These are phyloP conservation scores for Castanospermum australe DNA, from an alignment of 306 rosid genomes.

Conservation along the genomic window DNA sequence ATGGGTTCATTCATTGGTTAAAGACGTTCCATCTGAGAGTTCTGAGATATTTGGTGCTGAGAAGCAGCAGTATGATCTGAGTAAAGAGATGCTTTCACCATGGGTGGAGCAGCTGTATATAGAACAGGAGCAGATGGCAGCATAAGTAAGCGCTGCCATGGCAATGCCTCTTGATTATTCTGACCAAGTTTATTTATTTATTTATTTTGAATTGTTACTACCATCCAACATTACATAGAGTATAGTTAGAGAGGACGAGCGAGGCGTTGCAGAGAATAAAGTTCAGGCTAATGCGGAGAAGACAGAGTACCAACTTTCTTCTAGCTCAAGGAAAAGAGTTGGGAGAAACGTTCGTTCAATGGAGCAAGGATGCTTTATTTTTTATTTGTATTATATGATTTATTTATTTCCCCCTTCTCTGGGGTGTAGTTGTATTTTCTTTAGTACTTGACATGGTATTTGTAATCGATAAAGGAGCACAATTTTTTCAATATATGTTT, in stretches of 20 bases:
- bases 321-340: constrained; percentile 34
- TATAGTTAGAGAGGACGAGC: constrained; percentile 32
- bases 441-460: not conserved
- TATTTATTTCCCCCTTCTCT: constrained; percentile 29
- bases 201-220: constrained; percentile 39
- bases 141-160: constrained; percentile 53
- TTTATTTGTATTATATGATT: constrained; percentile 64
- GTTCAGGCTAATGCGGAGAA: constrained; percentile 47
- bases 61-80: constrained; percentile 55
- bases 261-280: constrained; percentile 31
- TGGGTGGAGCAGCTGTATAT: constrained; percentile 93
- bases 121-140: constrained; percentile 94
- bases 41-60: constrained; percentile 45
- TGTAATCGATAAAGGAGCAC: constrained; percentile 31
- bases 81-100: constrained; percentile 66
- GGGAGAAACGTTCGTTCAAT: constrained; percentile 35
- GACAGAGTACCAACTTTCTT: constrained; percentile 42
- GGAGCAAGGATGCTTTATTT: constrained; percentile 39
- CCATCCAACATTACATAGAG: constrained; percentile 36
- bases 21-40: constrained; percentile 66
- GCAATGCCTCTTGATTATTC: constrained; percentile 45
- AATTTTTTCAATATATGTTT: not conserved
- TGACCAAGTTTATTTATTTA: constrained; percentile 55
- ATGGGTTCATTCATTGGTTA: constrained; percentile 89
- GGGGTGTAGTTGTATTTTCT: constrained; percentile 30